Evolutionary conservation across 208 protist genomes (phyloP).

Genomic region (Porcisia deanei): DNA sequence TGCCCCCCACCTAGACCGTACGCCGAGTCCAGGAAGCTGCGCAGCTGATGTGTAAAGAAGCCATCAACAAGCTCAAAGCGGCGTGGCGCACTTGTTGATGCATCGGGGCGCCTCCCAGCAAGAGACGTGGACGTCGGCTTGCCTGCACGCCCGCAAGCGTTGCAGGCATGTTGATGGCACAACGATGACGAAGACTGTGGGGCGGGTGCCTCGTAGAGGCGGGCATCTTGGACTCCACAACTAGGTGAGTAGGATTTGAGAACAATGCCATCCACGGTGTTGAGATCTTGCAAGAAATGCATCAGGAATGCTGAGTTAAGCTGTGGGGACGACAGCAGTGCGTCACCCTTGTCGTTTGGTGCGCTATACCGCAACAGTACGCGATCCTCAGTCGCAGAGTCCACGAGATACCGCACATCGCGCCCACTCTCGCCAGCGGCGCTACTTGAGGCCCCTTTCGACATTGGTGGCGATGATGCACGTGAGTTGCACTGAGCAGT

Average conservation of each 20-base stretch:
- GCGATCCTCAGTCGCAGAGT: conserved; percentile 4
- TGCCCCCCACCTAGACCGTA: background rate
- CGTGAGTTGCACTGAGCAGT: background rate
- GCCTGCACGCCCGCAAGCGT: background rate
- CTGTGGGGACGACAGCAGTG: background rate
- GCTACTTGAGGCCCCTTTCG: background rate
- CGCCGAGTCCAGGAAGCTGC: conserved; percentile 14
- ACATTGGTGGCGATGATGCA: background rate
- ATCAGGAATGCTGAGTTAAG: background rate
- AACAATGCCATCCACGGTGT: conserved; percentile 56
- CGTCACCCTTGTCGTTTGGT: background rate
- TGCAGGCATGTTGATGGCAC: background rate
- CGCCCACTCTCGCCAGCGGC: background rate
- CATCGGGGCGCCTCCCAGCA: background rate
- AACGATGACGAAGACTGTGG: background rate
- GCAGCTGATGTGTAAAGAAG: conserved; percentile 62
- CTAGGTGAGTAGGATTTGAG: conserved; percentile 82
- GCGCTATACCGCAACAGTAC: background rate
- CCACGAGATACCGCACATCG: conserved; percentile 11
- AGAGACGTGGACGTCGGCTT: background rate
- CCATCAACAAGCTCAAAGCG: conserved; percentile 49
- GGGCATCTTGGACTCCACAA: conserved; percentile 78
- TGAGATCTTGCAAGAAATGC: conserved; percentile 17
- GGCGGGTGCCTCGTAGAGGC: conserved; percentile 38
- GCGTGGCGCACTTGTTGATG: background rate